phyloP scores from a whole-genome alignment of 176 grass and related monocot genomes.

The Oryza nivara region DNA sequence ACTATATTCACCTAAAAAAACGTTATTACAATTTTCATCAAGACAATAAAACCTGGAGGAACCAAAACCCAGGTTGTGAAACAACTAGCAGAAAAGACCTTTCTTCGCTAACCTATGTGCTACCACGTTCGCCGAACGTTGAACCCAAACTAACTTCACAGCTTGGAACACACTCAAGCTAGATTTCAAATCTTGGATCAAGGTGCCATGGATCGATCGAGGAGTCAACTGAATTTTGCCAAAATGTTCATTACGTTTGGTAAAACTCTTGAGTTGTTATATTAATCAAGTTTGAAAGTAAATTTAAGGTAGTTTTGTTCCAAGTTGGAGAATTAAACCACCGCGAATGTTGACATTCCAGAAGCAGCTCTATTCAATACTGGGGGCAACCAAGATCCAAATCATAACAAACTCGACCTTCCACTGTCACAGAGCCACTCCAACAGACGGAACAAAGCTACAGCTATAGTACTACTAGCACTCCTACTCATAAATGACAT shows the following conservation, averaged over 20 bases:
- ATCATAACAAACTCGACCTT: neutral
- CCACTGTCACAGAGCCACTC: neutral
- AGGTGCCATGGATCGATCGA: no score
- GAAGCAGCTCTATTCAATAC: slow-evolving; percentile 17
- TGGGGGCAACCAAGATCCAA: neutral
- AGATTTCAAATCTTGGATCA: no score
- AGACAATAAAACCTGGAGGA: no score
- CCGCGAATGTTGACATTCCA: slow-evolving; percentile 16
- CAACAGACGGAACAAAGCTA: slow-evolving; percentile 5
- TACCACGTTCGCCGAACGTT: no score
- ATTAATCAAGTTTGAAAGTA: neutral
- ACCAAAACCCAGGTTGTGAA: no score
- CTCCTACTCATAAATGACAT: neutral
- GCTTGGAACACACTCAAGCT: no score
- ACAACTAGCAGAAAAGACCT: no score
- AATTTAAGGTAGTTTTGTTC: neutral
- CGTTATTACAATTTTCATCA: no score
- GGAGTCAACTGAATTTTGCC: neutral
- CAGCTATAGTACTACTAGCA: neutral
- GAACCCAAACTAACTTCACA: no score
- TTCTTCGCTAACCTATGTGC: no score
- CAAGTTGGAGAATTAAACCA: neutral
- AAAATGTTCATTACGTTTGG: neutral
- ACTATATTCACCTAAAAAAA: no score
- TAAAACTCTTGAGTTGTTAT: neutral